Conservation (phyloP, 345 rosid species). For the Bruguiera parviflora region DNA sequence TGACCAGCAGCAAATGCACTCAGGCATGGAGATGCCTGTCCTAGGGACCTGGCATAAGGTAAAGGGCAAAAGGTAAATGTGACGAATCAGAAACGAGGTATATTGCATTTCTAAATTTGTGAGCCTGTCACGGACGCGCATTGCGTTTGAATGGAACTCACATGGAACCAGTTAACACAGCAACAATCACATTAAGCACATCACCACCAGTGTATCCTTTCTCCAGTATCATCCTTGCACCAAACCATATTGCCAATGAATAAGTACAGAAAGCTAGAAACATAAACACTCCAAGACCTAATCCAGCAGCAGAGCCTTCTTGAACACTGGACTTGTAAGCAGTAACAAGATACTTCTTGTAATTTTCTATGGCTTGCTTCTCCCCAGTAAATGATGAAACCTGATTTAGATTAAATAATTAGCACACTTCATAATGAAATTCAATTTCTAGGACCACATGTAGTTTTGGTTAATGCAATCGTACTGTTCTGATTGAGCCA, state of each 20-base stretch:
- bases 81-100: background rate
- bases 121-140: background rate
- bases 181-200: conserved; percentile 49
- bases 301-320: conserved; percentile 58
- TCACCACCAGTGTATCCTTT: conserved; percentile 59
- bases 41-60: conserved; percentile 55
- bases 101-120: background rate
- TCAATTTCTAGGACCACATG: background rate
- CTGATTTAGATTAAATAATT: conserved; percentile 24
- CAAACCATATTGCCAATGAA: conserved; percentile 59
- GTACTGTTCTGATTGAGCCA: conserved; percentile 81
- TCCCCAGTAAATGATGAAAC: conserved; percentile 76
- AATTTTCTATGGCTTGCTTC: conserved; percentile 48
- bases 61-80: background rate
- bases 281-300: conserved; percentile 43
- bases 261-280: conserved; percentile 43
- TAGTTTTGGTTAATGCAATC: conserved; percentile 1
- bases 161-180: conserved; percentile 66
- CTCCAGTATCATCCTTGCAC: conserved; percentile 54
- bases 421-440: background rate
- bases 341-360: conserved; percentile 44
- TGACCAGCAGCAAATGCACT: conserved; percentile 28
- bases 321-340: conserved; percentile 50
- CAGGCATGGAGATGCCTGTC: conserved; percentile 32
- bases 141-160: conserved; percentile 24